Evolutionary conservation across 352 stramenopile species (phyloP).

Genomic region (Aphanomyces stellatus): DNA sequence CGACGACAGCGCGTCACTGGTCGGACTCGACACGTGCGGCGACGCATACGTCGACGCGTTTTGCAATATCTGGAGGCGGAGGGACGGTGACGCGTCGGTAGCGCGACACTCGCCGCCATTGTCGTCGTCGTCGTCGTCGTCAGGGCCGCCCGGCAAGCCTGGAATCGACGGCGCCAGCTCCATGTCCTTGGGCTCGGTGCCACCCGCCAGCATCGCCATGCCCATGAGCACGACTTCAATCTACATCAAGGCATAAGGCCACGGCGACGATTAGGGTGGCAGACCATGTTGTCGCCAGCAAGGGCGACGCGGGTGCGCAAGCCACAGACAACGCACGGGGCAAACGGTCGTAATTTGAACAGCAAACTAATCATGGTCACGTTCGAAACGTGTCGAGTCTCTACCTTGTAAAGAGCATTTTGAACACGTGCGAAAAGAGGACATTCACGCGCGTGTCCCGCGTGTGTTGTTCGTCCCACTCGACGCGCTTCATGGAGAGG

Average conservation of each 20-base stretch:
- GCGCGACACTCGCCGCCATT: too few species aligned
- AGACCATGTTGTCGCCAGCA: slow-evolving; percentile 74
- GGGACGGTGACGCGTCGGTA: slow-evolving; percentile 22
- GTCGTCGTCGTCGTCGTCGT: slow-evolving; percentile 20
- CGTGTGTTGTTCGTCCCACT: slow-evolving; percentile 84
- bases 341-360: slow-evolving; percentile 59
- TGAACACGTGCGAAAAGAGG: slow-evolving; percentile 74
- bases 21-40: slow-evolving; percentile 8
- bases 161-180: slow-evolving; percentile 35
- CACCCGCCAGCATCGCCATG: slow-evolving; percentile 63
- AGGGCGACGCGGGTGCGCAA: slow-evolving; percentile 66
- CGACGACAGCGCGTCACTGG: not conserved
- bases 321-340: slow-evolving; percentile 75
- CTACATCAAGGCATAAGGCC: slow-evolving; percentile 34
- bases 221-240: slow-evolving; percentile 78
- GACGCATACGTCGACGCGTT: slow-evolving; percentile 18
- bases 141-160: slow-evolving; percentile 27
- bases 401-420: slow-evolving; percentile 77
- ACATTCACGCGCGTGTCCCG: slow-evolving; percentile 77
- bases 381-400: not conserved
- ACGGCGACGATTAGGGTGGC: not conserved
- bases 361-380: slow-evolving; percentile 34
- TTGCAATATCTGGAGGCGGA: slow-evolving; percentile 19
- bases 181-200: slow-evolving; percentile 33
- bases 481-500: slow-evolving; percentile 78